A percentile compares a stretch with the other conserved stretches of the same genome.
Conservation (phyloP, 495 filamentous ascomycete species). For the Hypoxylon fuscum region DNA sequence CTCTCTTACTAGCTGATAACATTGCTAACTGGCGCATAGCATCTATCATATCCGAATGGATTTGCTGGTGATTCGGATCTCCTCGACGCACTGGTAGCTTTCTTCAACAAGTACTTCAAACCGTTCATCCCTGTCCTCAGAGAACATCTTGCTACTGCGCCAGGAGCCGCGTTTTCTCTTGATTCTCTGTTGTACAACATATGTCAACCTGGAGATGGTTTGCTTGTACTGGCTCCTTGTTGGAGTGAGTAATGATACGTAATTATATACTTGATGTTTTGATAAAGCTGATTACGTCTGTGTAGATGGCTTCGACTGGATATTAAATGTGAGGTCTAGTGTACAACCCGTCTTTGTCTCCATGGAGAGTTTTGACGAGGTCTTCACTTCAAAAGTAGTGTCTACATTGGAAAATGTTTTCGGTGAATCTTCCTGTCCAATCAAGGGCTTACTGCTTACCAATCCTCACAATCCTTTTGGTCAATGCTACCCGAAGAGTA, state of each 20-base stretch:
- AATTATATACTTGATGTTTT: too few relatives aligned
- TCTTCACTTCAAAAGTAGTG: conserved; percentile 43
- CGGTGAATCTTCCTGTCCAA: neutral
- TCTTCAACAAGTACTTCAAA: neutral
- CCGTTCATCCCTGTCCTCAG: neutral
- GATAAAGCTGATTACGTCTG: too few relatives aligned
- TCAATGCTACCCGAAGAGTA: neutral
- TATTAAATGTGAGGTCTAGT: conserved; percentile 49
- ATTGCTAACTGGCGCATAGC: conserved; percentile 23
- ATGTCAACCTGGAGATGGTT: conserved; percentile 55
- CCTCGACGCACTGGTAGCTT: conserved; percentile 42
- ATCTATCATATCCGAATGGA: conserved; percentile 44
- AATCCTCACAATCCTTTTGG: neutral
- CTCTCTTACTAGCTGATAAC: neutral
- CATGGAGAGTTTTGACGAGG: conserved; percentile 41
- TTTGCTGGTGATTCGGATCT: conserved; percentile 43
- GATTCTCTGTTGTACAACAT: conserved; percentile 54
- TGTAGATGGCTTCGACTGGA: neutral
- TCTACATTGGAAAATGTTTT: conserved; percentile 17
- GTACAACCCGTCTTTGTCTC: conserved; percentile 52
- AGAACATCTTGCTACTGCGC: conserved; percentile 45
- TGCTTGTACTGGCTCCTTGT: conserved; percentile 54
- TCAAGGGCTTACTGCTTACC: neutral
- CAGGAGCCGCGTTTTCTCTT: conserved; percentile 48
- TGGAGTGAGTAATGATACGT: conserved; percentile 5